Evolutionary conservation across 306 rosid genomes (phyloP).

Genomic region (Malus orientalis): DNA sequence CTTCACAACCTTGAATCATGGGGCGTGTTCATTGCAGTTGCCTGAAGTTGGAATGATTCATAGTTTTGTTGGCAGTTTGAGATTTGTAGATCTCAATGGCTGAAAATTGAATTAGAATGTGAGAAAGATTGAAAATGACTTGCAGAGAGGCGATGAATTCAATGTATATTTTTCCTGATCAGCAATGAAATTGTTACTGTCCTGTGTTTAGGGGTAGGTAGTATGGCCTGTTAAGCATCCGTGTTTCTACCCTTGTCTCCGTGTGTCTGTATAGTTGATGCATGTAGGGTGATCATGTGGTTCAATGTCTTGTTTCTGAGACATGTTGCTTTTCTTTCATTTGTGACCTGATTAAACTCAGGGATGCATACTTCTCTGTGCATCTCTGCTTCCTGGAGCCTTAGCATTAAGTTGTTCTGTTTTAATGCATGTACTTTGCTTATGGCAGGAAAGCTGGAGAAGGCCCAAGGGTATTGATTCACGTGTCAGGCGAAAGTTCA

Average conservation of each 20-base stretch:
- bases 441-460: conserved; percentile 57
- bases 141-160: background rate
- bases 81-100: background rate
- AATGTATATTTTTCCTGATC: background rate
- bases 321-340: background rate
- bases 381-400: background rate
- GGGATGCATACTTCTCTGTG: background rate
- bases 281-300: background rate
- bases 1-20: too few relatives aligned
- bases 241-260: background rate
- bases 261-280: background rate
- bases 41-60: background rate
- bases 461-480: conserved; percentile 90
- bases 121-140: background rate
- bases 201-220: background rate
- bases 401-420: background rate
- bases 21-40: background rate
- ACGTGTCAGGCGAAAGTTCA: conserved; percentile 80
- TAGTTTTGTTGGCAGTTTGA: background rate
- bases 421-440: background rate
- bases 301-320: too few relatives aligned
- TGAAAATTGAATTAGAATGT: background rate
- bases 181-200: background rate
- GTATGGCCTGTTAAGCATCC: background rate
- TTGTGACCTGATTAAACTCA: background rate